Evolutionary conservation across 164 flowering plant species (phyloP), one percentile per base, ranked within the genome.

Genomic region (Macadamia integrifolia): DNA sequence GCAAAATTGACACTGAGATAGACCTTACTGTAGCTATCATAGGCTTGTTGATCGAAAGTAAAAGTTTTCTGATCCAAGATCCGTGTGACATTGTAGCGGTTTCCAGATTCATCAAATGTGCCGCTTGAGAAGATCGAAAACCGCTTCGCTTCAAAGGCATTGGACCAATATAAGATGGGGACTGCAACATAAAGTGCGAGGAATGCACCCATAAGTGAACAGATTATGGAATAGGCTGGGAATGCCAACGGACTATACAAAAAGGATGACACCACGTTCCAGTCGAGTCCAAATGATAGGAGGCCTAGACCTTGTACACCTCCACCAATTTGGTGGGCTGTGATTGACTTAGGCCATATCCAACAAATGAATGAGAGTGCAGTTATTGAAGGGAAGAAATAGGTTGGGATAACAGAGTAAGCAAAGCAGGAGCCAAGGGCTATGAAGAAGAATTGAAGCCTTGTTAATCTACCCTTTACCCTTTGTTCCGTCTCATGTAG

Each of bases 241-340:
- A 71, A 62, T 13, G 88, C 85, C 4, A 89, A 64, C 1, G 94
- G 97, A 53, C 81, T 84, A 5, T 88, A 84, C 0, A 81, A 18
- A 69, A 74, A 87, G 14, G 80, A 73, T 30, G 81, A 73, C 28
- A 84, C 70, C 0, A 87, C 76, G 6, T 78, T 43, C 92, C 91
- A 89, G 70, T 89, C 95, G 1, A 89, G 57, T 31, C 80, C 82
- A 17, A 89, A 75, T 0, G 95, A 77, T n/a, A 85, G 86, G 2
- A 89, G 42, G 2, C 95, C 95, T 12, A 89, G 66, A 48, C 95
- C 92, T 13, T 69, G 46, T 1, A 76, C 1, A n/a, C 90, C 95
- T 0, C 89, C 83, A 6, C 95, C 95, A 10, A 89, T 65, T 66
- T 87, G 88, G 9, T 89, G 87, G 28, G 85, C 83, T 1, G 78